Conservation (phyloP, 163 green algal species). For the Scenedesmus sp. region DNA sequence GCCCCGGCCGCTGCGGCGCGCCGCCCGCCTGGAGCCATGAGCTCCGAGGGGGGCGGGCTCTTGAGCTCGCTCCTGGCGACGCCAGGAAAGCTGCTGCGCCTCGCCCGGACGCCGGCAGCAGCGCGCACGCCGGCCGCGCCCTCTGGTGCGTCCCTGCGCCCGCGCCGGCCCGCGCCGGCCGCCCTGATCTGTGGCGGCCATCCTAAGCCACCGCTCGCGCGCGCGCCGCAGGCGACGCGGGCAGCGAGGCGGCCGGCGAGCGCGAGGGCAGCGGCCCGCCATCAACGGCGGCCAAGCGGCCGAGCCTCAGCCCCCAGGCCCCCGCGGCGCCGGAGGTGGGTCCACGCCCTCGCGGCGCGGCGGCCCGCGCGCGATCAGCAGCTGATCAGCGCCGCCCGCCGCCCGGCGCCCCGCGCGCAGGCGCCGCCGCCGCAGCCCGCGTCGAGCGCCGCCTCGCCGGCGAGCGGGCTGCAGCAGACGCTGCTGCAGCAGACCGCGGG, state of each 20-base stretch:
- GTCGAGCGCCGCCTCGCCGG: neutral
- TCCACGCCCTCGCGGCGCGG: neutral
- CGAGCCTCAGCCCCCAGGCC: too few relatives aligned
- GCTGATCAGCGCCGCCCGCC: neutral
- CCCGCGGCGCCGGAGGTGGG: neutral
- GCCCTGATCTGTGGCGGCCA: neutral
- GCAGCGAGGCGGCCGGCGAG: slow-evolving; percentile 24
- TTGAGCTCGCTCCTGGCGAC: slow-evolving; percentile 2
- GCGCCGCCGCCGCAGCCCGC: neutral
- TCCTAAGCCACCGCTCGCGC: neutral
- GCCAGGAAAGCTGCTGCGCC: slow-evolving; percentile 1
- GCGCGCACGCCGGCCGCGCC: neutral
- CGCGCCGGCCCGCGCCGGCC: neutral
- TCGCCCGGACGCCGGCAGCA: neutral
- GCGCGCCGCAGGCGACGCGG: slow-evolving; percentile 15
- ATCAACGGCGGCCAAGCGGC: too few relatives aligned
- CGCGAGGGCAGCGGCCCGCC: neutral
- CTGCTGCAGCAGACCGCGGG: slow-evolving; percentile 14
- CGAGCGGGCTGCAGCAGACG: neutral
- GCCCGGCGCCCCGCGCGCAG: neutral
- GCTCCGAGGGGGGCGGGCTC: too few relatives aligned
- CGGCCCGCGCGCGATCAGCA: neutral
- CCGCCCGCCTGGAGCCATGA: too few relatives aligned
- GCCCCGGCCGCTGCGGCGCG: too few relatives aligned
- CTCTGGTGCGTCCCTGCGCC: neutral